Evolutionary conservation across 441 rosid genomes (phyloP).

Genomic region (Metrosideros polymorpha): DNA sequence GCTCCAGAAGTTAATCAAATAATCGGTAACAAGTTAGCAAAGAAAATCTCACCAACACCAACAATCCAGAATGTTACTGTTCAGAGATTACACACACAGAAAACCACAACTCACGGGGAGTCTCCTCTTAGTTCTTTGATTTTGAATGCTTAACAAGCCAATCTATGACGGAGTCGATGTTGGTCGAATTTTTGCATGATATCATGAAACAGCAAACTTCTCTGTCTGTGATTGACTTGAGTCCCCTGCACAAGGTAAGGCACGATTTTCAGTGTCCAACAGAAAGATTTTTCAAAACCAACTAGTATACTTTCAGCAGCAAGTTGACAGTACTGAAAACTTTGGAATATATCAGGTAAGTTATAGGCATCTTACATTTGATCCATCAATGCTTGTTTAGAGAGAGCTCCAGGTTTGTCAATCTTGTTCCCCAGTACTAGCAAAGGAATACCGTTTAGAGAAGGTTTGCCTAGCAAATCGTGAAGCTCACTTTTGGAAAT

Average conservation of each 20-base stretch:
- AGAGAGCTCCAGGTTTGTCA: conserved; percentile 60
- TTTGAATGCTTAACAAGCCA: conserved; percentile 73
- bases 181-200: conserved; percentile 71
- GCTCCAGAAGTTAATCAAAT: not conserved
- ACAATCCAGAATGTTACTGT: not conserved
- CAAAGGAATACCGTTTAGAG: conserved; percentile 57
- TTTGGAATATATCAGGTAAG: not conserved
- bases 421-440: conserved; percentile 66
- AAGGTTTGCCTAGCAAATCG: conserved; percentile 58
- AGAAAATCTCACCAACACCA: not conserved
- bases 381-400: conserved; percentile 51
- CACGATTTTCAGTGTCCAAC: not conserved
- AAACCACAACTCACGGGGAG: not conserved
- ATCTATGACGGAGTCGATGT: conserved; percentile 57
- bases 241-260: conserved; percentile 36
- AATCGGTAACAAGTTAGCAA: not conserved
- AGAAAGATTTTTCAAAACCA: not conserved
- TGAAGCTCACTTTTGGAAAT: conserved; percentile 61
- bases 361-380: conserved; percentile 35
- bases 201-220: conserved; percentile 74
- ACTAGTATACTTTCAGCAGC: not conserved
- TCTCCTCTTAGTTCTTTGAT: conserved; percentile 29
- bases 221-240: conserved; percentile 41
- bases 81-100: not conserved
- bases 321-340: not conserved